phyloP scores from a whole-genome alignment of 352 stramenopile genomes.

The Pelagophyceae sp. region DNA sequence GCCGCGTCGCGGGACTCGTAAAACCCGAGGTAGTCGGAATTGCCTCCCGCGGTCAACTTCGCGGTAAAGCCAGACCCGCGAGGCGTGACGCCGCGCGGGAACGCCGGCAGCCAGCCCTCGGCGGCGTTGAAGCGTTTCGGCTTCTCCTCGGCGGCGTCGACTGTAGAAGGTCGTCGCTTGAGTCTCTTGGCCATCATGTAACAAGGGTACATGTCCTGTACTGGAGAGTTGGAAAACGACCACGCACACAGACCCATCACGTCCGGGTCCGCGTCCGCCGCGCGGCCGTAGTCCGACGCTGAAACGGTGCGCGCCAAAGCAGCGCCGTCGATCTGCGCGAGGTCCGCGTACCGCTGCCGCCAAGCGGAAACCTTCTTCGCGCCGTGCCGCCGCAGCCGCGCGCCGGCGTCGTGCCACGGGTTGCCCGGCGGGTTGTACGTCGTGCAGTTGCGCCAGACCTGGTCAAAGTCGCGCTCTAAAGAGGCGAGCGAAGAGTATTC shows the following conservation, averaged over 20 bases:
- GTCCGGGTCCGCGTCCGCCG: background rate
- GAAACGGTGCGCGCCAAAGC: background rate
- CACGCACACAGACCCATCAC: background rate
- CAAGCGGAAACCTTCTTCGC: background rate
- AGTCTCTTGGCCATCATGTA: constrained; percentile 5
- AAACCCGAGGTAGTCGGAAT: background rate
- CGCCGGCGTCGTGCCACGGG: background rate
- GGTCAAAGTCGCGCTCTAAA: background rate
- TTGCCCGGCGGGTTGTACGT: background rate
- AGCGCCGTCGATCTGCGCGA: background rate
- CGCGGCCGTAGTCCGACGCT: background rate
- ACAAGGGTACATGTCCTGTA: constrained; percentile 13
- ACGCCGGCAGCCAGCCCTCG: background rate
- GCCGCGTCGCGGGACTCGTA: background rate
- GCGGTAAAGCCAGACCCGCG: background rate
- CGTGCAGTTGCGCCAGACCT: background rate
- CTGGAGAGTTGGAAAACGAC: background rate
- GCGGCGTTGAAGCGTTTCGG: constrained; percentile 1
- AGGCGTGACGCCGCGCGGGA: background rate
- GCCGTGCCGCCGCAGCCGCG: background rate
- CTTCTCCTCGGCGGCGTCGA: no score
- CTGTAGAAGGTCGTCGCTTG: no score
- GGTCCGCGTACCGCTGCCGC: background rate
- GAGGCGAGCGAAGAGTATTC: background rate
- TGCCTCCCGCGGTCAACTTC: background rate